Conservation (phyloP, 1,139 yeast species). For the Casaregolazyma lundiana region DNA sequence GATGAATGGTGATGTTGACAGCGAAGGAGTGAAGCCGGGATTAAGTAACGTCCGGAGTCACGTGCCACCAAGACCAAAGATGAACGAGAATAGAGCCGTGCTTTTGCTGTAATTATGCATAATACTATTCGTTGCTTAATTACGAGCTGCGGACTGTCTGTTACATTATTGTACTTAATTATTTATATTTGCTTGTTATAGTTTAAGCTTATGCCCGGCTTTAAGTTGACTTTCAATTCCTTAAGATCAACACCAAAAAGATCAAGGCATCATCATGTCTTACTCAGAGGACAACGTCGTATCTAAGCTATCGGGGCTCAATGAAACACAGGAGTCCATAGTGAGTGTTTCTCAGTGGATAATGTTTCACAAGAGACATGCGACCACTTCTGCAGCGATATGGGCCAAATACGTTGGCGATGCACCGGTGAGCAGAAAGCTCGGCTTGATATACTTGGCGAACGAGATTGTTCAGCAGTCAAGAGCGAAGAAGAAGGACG, state of each 20-base stretch:
- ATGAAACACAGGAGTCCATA: constrained; percentile 79
- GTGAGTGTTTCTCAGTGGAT: constrained; percentile 83
- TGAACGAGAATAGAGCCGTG: too few relatives aligned
- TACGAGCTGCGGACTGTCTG: too few relatives aligned
- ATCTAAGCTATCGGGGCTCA: constrained; percentile 55
- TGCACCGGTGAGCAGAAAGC: constrained; percentile 43
- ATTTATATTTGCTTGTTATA: too few relatives aligned
- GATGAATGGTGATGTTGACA: constrained; percentile 5
- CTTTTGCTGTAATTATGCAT: too few relatives aligned
- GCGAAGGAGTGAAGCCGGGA: neutral
- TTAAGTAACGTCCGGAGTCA: neutral
- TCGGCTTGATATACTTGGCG: constrained; percentile 65
- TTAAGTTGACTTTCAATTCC: too few relatives aligned
- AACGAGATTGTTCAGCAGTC: constrained; percentile 86
- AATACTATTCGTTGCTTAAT: too few relatives aligned
- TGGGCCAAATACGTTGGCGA: constrained; percentile 51
- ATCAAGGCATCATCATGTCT: too few relatives aligned
- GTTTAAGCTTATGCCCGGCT: too few relatives aligned
- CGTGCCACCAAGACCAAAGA: neutral
- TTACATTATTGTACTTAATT: too few relatives aligned
- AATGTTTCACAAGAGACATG: constrained; percentile 68
- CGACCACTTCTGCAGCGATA: constrained; percentile 51
- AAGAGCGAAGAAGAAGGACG: constrained; percentile 56
- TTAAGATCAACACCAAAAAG: too few relatives aligned
- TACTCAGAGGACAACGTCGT: constrained; percentile 52